Evolutionary conservation across 768 basidiomycete genomes (phyloP).

Genomic region (Galerina marginata): DNA sequence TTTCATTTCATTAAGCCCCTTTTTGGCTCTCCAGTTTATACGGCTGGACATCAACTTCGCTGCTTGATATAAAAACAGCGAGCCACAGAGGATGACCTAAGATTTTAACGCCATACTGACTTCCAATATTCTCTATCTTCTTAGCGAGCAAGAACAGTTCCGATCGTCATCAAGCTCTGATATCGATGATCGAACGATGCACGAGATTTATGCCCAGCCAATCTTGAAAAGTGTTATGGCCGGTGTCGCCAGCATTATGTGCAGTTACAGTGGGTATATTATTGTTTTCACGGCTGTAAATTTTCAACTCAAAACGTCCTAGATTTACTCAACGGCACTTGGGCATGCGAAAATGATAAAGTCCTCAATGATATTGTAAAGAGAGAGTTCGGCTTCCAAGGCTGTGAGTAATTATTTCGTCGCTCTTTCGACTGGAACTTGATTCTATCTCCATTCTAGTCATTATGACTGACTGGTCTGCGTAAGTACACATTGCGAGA

Average conservation of each 20-base stretch:
- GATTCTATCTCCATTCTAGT: slow-evolving; percentile 32
- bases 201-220: slow-evolving; percentile 75
- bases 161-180: slow-evolving; percentile 63
- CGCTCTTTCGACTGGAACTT: background rate
- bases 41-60: no score
- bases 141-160: slow-evolving; percentile 72
- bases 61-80: no score
- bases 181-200: slow-evolving; percentile 81
- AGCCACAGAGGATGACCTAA: no score
- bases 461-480: slow-evolving; percentile 79
- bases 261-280: slow-evolving; percentile 64
- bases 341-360: slow-evolving; percentile 77
- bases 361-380: slow-evolving; percentile 78
- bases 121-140: background rate
- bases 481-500: slow-evolving; percentile 38
- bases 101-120: background rate
- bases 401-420: slow-evolving; percentile 46
- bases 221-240: slow-evolving; percentile 77
- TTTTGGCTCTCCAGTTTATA: background rate
- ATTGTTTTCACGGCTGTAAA: background rate
- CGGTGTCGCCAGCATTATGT: slow-evolving; percentile 77
- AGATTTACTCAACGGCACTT: slow-evolving; percentile 74
- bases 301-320: background rate
- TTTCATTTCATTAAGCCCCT: background rate
- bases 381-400: slow-evolving; percentile 77